These are phyloP conservation scores for Eucalyptus victrix DNA, from an alignment of 345 rosid species.

Conservation along the genomic window DNA sequence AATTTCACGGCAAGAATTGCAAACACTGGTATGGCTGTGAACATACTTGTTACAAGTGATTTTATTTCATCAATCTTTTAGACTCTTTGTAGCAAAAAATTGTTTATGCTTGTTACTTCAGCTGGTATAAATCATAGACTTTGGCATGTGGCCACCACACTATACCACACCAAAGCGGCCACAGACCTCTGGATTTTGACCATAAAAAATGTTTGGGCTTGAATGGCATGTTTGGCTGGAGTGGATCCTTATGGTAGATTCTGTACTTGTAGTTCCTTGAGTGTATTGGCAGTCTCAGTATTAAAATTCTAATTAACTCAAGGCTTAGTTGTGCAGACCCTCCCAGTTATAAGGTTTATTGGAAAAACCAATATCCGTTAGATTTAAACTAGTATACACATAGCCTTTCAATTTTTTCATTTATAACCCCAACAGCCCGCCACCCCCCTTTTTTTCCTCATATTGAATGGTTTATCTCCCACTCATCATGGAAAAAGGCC, in stretches of 20 bases:
- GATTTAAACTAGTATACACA: background rate
- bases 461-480: background rate
- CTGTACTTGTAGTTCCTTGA: background rate
- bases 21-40: slow-evolving; percentile 60
- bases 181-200: background rate
- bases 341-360: background rate
- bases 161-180: background rate
- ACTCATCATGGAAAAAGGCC: background rate
- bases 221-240: background rate
- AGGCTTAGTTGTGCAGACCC: background rate
- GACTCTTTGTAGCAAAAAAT: background rate
- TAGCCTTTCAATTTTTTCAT: background rate
- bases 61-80: background rate
- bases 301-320: background rate
- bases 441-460: background rate
- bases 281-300: background rate
- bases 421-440: background rate
- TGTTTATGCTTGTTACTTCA: background rate
- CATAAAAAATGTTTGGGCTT: background rate
- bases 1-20: slow-evolving; percentile 67
- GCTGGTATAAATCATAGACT: background rate
- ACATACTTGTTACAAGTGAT: background rate
- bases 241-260: background rate
- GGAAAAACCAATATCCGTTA: background rate
- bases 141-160: background rate